A percentile compares a stretch with the other conserved stretches of the same genome.
These are phyloP conservation scores for Salix suchowensis DNA, from an alignment of 345 rosid genomes.

Conservation along the genomic window DNA sequence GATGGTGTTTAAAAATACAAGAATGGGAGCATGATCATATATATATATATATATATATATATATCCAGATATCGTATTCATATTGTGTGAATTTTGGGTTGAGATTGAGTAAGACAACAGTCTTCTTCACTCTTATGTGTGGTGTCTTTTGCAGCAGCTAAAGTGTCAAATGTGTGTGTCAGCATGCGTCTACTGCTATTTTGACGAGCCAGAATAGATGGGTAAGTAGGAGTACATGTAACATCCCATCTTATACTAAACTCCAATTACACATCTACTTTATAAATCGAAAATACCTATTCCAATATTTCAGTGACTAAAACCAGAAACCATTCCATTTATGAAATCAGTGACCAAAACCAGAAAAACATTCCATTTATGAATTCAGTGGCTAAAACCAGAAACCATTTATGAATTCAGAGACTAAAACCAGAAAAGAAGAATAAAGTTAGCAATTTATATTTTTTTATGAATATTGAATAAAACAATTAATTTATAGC, in stretches of 20 bases:
- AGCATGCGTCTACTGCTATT: not conserved
- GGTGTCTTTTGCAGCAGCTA: not conserved
- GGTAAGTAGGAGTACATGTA: not conserved
- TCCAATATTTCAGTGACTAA: not conserved
- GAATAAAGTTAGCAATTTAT: not conserved
- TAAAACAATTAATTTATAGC: not conserved
- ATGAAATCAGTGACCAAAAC: too few relatives aligned
- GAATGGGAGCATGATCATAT: not conserved
- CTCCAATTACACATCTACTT: not conserved
- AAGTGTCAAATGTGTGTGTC: not conserved
- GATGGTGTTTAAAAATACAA: slow-evolving; percentile 8
- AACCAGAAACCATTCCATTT: too few relatives aligned
- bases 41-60: too few relatives aligned
- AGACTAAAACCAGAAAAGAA: not conserved
- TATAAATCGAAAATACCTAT: not conserved
- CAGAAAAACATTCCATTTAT: too few relatives aligned
- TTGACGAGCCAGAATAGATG: not conserved
- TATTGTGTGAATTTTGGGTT: not conserved
- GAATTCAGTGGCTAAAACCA: not conserved
- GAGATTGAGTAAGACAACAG: not conserved
- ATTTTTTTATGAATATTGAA: not conserved
- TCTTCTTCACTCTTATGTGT: not conserved
- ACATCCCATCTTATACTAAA: not conserved
- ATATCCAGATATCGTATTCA: not conserved
- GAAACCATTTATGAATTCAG: not conserved